These are phyloP conservation scores for sorghum (Sorghum bicolor) DNA, from an alignment of 176 grass and related monocot genomes.

Conservation along the genomic window DNA sequence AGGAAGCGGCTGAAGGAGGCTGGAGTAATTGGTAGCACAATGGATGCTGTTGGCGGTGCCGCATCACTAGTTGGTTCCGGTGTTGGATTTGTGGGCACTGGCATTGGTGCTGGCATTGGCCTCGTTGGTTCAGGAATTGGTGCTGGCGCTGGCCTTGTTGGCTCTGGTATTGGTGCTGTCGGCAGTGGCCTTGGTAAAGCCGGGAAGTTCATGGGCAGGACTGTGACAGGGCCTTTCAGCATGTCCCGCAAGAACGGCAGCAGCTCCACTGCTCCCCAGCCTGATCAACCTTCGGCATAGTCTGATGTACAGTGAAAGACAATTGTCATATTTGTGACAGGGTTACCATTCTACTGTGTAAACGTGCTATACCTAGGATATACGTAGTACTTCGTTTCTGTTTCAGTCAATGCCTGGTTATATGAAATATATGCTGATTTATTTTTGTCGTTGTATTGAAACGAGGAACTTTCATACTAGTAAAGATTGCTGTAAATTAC, in stretches of 20 bases:
- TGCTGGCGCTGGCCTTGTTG: conserved; percentile 60
- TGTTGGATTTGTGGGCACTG: conserved; percentile 70
- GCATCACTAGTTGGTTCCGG: conserved; percentile 81
- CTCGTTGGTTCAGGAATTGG: conserved; percentile 61
- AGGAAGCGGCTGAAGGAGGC: conserved; percentile 79
- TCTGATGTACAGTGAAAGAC: conserved; percentile 26
- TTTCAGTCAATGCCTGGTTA: not conserved
- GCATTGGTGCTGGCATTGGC: conserved; percentile 56
- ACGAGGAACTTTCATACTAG: not conserved
- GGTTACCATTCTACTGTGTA: not conserved
- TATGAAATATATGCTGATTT: conserved; percentile 29
- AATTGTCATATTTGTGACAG: not conserved
- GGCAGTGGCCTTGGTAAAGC: conserved; percentile 79
- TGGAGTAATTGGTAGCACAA: conserved; percentile 85
- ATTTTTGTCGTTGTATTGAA: not conserved
- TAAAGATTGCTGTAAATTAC: conserved; percentile 20
- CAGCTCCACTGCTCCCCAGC: conserved; percentile 37
- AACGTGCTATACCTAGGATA: not conserved
- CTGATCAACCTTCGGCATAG: conserved; percentile 37
- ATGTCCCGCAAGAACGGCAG: conserved; percentile 72
- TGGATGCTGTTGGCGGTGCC: conserved; percentile 89
- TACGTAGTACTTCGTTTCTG: not conserved
- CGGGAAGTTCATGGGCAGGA: conserved; percentile 84
- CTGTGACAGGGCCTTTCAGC: conserved; percentile 60
- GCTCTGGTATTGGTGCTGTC: conserved; percentile 69